These are phyloP conservation scores for Citrullus amarus DNA, from an alignment of 306 rosid species.

Conservation along the genomic window DNA sequence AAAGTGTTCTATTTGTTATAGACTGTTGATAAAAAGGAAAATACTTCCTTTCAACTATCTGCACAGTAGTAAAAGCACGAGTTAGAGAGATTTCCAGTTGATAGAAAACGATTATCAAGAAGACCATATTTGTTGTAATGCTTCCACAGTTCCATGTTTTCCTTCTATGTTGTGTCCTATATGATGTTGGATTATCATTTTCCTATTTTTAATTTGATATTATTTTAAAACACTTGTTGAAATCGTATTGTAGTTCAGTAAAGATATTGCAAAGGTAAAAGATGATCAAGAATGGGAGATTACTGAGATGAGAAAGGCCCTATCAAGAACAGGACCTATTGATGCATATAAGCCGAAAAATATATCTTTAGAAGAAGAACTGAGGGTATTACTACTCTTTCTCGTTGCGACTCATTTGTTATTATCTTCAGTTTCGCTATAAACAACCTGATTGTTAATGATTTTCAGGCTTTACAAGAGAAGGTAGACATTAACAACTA, in stretches of 20 bases:
- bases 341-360: constrained; percentile 61
- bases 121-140: neutral
- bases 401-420: neutral
- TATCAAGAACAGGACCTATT: constrained; percentile 66
- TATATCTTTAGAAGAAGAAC: constrained; percentile 57
- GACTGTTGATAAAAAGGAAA: neutral
- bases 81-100: neutral
- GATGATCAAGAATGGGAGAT: constrained; percentile 94
- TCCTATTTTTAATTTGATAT: neutral
- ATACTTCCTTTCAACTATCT: neutral
- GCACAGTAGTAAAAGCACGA: neutral
- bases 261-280: constrained; percentile 74
- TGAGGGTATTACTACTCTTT: constrained; percentile 37
- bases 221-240: constrained; percentile 13
- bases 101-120: neutral
- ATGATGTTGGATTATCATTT: neutral
- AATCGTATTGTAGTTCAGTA: constrained; percentile 36
- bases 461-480: constrained; percentile 43
- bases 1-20: neutral
- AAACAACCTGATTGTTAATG: neutral
- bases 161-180: neutral
- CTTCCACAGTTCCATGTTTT: neutral
- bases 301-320: constrained; percentile 56
- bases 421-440: neutral
- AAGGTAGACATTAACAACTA: constrained; percentile 63